Base-by-base conservation (phyloP, 306 rosid genomes). In the Gynostemma pentaphyllum region DNA sequence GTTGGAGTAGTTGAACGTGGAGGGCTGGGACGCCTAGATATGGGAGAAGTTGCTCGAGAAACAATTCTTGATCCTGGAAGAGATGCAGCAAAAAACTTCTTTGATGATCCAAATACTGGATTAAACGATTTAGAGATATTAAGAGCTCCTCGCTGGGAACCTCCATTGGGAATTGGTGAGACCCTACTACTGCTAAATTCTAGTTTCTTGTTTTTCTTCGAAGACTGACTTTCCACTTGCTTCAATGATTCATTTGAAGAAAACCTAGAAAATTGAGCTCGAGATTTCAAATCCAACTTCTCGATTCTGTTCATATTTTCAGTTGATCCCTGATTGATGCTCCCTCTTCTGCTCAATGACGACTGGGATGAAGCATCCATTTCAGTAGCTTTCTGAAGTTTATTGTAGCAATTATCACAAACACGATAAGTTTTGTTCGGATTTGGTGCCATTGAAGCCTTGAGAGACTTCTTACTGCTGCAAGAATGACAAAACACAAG, bases 21-120 rank as follows among this genome's bases (percentile, higher is more conserved):
- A 45, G 99, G 99, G 80, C 99, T 92, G 37, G 96, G 87, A 36
- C 96, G 84, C 83, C 99, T 88, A 37, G 99, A 92, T 74, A 92
- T 84, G 53, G 99, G 99, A 57, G 96, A 88, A 72, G 99, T 92
- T 63, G 99, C 99, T 69, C 99, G 84, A 45, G 99, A 92, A 71
- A 86, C 95, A 78, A 92, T 92, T 84, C 99, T 92, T 50, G 99
- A 92, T 79, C 99, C 99, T 64, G 99, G 99, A 69, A 92, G 96
- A 70, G 99, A 92, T 71, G 99, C 99, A 45, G 99, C 89, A 81
- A 92, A 92, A 69, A 92, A 92, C 85, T 92, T 92, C 79, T 92
- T 92, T 15, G 99, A 92, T 36, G 99, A 86, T 64, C 99, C 99
- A 81, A 92, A 92, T 41, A 86, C 96, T 4, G 99, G 99, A 83